These are phyloP conservation scores for Aspergillus floridensis DNA, from an alignment of 2,329 filamentous ascomycete species.

Conservation along the genomic window DNA sequence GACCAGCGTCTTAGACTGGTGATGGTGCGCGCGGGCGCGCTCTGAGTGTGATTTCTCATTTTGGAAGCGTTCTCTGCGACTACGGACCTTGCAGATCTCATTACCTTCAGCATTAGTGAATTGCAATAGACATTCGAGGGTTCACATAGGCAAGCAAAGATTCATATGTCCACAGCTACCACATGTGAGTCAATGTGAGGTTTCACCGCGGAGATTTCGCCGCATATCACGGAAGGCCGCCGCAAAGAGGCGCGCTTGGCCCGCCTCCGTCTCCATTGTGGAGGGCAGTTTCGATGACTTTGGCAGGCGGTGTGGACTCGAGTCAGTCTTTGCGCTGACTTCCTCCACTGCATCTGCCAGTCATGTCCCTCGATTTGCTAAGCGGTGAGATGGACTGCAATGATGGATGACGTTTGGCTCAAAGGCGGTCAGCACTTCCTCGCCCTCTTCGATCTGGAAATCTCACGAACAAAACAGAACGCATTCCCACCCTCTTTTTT, in stretches of 20 bases:
- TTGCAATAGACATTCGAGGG: too few relatives aligned
- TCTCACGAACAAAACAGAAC: too few relatives aligned
- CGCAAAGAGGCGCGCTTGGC: not conserved
- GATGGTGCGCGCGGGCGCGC: conserved; percentile 52
- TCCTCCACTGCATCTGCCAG: not conserved
- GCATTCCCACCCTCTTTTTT: not conserved
- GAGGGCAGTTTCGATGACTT: not conserved
- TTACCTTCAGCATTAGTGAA: conserved; percentile 5
- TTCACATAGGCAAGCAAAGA: not conserved
- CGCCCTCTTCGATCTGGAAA: not conserved
- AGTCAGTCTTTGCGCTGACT: too few relatives aligned
- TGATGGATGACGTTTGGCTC: conserved; percentile 1
- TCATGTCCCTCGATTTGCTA: not conserved
- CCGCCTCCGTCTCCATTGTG: too few relatives aligned
- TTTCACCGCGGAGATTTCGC: not conserved
- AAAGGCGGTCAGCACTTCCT: not conserved
- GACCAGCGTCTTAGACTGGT: conserved; percentile 84
- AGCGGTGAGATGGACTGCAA: not conserved
- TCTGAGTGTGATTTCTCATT: conserved; percentile 26
- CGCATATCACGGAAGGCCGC: not conserved
- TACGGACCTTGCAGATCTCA: conserved; percentile 38
- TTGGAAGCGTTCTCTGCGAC: conserved; percentile 28
- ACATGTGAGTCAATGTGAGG: not conserved
- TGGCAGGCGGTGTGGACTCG: not conserved
- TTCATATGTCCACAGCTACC: not conserved